Evolutionary conservation across 2,329 filamentous ascomycete genomes (phyloP), one percentile per base, ranked within the genome.

Genomic region (Didymella lethalis): DNA sequence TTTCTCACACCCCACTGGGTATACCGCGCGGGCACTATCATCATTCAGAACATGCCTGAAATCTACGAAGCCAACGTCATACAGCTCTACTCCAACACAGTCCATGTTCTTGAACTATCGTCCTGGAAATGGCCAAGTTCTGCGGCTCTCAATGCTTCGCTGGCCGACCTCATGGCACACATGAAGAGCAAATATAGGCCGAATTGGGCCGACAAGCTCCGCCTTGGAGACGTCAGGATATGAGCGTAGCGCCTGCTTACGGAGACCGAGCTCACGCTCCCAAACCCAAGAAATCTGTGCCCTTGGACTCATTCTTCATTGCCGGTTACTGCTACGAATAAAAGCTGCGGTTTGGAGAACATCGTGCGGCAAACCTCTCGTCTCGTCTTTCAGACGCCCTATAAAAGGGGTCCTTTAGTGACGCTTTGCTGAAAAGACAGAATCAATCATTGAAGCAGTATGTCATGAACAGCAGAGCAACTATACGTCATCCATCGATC

Each of bases 1-100:
- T 76, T 70, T 38, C 53, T 73, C 7, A 76, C 74, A 1, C 74
- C 74, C 14, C 72, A 76, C 52, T 76, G 74, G 74, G 73, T 76
- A 1, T 75, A 74, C 54, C 66, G 68, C 46, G 73, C 74, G 8
- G 72, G 68, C 3, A 72, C 69, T 0, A 66, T 75, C 3, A 54
- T 76, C 25, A 69, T 76, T 26, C 68, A 76, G 31, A 72, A 71
- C 51, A 72, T 75, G 50, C 66, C 69, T 4, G 46, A 62, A 6
- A 69, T 75, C 32, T 69, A 70, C 14, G 69, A 67, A 2, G 69
- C 57, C 10, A 71, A 76, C 38, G 66, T 76, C 3, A 71, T 75
- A 12, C 71, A 74, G 38, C 61, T 76, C 0, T 76, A 75, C 40
- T 73, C 72, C 5, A 76, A 76, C 43, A 73, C 74, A 0, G 64